These are phyloP conservation scores for Syzygium oleosum DNA, from an alignment of 345 rosid species.

Conservation along the genomic window DNA sequence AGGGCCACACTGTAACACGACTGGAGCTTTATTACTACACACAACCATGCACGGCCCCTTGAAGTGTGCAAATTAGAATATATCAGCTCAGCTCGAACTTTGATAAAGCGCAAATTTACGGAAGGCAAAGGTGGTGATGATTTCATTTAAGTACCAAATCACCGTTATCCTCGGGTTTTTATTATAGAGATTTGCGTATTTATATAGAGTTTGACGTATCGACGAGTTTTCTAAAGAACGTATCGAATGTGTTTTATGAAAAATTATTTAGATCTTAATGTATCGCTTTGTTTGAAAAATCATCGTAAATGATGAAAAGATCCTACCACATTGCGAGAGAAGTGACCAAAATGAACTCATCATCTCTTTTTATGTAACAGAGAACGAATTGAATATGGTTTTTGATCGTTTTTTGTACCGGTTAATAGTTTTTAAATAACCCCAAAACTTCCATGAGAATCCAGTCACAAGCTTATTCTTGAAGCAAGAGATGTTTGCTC, in stretches of 20 bases:
- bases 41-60: conserved; percentile 3
- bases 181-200: not conserved
- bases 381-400: not conserved
- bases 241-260: not conserved
- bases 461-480: conserved; percentile 18
- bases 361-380: not conserved
- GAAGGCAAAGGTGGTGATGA: not conserved
- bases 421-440: not conserved
- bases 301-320: not conserved
- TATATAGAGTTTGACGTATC: not conserved
- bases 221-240: not conserved
- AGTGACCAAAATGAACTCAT: not conserved
- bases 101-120: not conserved
- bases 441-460: conserved; percentile 4
- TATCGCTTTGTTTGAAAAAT: not conserved
- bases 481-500: conserved; percentile 55
- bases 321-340: not conserved
- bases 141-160: not conserved
- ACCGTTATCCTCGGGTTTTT: not conserved
- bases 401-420: not conserved
- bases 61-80: conserved; percentile 1
- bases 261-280: not conserved
- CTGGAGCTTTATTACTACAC: conserved; percentile 13
- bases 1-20: conserved; percentile 19
- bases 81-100: conserved; percentile 24